phyloP scores from a whole-genome alignment of 2,329 filamentous ascomycete species.

The Pestalotiopsis sp. region DNA sequence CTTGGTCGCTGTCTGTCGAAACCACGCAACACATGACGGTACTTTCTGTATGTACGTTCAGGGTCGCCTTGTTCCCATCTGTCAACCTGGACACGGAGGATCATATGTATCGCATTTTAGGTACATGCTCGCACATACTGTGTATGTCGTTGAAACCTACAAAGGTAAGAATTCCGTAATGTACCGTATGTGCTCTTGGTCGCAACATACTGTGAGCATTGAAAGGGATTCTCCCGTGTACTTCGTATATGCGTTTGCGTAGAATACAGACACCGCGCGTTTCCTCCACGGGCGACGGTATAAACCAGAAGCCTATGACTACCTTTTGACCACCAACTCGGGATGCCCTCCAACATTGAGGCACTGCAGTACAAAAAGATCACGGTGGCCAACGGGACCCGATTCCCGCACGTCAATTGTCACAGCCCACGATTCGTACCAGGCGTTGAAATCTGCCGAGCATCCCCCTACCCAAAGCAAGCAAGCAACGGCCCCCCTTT shows the following conservation, averaged over 20 bases:
- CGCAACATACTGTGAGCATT: not conserved
- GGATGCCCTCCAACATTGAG: not conserved
- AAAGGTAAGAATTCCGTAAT: not conserved
- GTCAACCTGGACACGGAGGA: not conserved
- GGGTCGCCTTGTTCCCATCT: not conserved
- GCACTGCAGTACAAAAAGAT: not conserved
- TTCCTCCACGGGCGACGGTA: too few species aligned
- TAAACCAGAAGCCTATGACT: too few species aligned
- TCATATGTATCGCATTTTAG: not conserved
- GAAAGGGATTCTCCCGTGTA: not conserved
- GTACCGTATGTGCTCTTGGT: not conserved
- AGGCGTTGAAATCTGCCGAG: not conserved
- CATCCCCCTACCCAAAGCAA: not conserved
- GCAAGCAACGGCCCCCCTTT: not conserved
- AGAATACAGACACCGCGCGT: too few species aligned
- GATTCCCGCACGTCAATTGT: conserved; percentile 8
- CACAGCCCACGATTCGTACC: not conserved
- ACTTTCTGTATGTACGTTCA: not conserved
- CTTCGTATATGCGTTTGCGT: too few species aligned
- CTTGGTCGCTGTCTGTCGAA: not conserved
- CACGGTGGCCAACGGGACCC: not conserved
- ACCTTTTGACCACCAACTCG: not conserved
- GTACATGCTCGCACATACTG: not conserved
- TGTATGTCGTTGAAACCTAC: not conserved
- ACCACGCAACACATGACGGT: not conserved